phyloP scores from a whole-genome alignment of 345 rosid species.

The Populus alba region DNA sequence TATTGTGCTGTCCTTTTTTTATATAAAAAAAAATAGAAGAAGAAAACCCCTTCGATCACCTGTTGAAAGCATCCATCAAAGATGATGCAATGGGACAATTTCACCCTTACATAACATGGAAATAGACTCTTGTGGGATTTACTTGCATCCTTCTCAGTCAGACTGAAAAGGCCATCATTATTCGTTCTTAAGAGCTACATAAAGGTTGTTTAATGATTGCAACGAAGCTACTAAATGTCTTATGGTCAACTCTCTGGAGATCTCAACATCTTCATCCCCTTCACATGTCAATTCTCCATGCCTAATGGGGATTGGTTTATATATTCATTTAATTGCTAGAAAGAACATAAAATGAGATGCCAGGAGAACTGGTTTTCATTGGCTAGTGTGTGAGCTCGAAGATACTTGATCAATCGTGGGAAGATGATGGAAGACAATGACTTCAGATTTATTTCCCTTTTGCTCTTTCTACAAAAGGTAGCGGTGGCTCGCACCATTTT shows the following conservation, averaged over 20 bases:
- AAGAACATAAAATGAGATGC: conserved; percentile 11
- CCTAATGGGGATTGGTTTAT: not conserved
- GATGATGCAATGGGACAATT: not conserved
- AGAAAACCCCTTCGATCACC: too few species aligned
- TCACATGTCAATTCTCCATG: not conserved
- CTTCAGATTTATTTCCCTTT: conserved; percentile 9
- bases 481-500: not conserved
- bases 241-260: not conserved
- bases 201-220: conserved; percentile 3
- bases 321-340: conserved; percentile 1
- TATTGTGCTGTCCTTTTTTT: too few species aligned
- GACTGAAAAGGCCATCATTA: not conserved
- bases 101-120: not conserved
- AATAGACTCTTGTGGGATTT: not conserved
- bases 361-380: not conserved
- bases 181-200: not conserved
- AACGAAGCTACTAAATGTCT: not conserved
- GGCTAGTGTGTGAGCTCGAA: conserved; percentile 5
- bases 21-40: too few species aligned
- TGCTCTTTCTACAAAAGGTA: conserved; percentile 16
- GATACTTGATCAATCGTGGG: not conserved
- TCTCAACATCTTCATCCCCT: too few species aligned
- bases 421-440: conserved; percentile 15
- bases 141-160: not conserved
- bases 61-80: too few species aligned